These are phyloP conservation scores for Rhododendron henanense DNA, from an alignment of 148 eudicot genomes.

Conservation along the genomic window DNA sequence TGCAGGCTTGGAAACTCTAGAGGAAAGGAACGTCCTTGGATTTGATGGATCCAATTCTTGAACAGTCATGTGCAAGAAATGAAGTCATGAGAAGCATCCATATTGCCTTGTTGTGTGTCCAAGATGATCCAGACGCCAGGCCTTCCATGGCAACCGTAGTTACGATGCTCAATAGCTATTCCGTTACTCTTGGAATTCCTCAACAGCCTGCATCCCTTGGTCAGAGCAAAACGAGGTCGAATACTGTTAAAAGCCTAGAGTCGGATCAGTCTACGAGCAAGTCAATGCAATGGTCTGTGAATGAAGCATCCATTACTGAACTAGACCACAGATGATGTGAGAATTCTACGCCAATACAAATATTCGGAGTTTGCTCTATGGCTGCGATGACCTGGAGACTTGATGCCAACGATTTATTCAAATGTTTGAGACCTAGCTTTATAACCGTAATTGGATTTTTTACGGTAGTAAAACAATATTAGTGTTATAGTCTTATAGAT, in stretches of 20 bases:
- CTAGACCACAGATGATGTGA: background rate
- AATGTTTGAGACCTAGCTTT: no score
- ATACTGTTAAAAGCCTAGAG: background rate
- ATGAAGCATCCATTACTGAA: background rate
- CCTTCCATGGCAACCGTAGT: slow-evolving; percentile 36
- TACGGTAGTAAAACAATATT: no score
- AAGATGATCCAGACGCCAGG: slow-evolving; percentile 26
- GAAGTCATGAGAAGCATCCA: slow-evolving; percentile 40
- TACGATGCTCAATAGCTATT: slow-evolving; percentile 25
- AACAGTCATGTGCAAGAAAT: slow-evolving; percentile 8
- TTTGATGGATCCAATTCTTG: slow-evolving; percentile 25
- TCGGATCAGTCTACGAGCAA: background rate
- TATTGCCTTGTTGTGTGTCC: slow-evolving; percentile 35
- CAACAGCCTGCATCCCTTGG: slow-evolving; percentile 16
- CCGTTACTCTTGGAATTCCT: slow-evolving; percentile 19
- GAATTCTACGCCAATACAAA: no score
- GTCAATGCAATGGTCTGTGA: background rate
- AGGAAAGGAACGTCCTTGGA: slow-evolving; percentile 16
- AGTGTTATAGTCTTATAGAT: no score
- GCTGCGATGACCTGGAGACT: no score
- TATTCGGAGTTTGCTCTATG: no score
- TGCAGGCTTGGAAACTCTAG: slow-evolving; percentile 38
- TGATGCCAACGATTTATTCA: no score
- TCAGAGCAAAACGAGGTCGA: background rate
- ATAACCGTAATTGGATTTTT: no score